A percentile compares a stretch with the other conserved stretches of the same genome.
Evolutionary conservation across 345 rosid genomes (phyloP).

Genomic region (Ailanthus altissimus): DNA sequence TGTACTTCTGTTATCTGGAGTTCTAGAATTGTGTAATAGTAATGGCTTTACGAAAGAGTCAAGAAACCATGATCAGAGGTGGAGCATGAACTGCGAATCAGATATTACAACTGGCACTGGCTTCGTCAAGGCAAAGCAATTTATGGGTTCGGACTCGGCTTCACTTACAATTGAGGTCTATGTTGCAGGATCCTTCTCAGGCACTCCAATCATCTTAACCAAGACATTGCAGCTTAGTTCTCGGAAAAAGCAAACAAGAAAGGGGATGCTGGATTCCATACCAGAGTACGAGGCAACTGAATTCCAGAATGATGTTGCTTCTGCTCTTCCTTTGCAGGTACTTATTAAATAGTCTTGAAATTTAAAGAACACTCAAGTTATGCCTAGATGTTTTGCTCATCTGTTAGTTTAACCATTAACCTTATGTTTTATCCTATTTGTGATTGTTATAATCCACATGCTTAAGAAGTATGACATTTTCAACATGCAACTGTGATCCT

Average conservation of each 20-base stretch:
- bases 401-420: background rate
- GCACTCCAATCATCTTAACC: constrained; percentile 76
- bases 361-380: background rate
- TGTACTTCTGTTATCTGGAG: constrained; percentile 64
- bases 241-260: constrained; percentile 63
- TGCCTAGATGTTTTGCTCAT: constrained; percentile 9
- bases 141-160: constrained; percentile 43
- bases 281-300: constrained; percentile 69
- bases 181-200: constrained; percentile 77
- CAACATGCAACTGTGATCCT: background rate
- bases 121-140: constrained; percentile 57
- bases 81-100: constrained; percentile 80
- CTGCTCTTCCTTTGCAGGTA: constrained; percentile 63
- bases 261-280: constrained; percentile 63
- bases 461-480: background rate
- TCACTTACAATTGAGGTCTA: constrained; percentile 76
- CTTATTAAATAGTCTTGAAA: background rate
- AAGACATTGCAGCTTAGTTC: constrained; percentile 64
- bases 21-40: constrained; percentile 49
- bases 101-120: constrained; percentile 44
- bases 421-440: background rate
- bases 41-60: constrained; percentile 50
- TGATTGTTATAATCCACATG: background rate
- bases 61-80: constrained; percentile 36
- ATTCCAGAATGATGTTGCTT: constrained; percentile 33